Conservation (phyloP, 352 stramenopile genomes). For the Globisporangium heterothallicum region DNA sequence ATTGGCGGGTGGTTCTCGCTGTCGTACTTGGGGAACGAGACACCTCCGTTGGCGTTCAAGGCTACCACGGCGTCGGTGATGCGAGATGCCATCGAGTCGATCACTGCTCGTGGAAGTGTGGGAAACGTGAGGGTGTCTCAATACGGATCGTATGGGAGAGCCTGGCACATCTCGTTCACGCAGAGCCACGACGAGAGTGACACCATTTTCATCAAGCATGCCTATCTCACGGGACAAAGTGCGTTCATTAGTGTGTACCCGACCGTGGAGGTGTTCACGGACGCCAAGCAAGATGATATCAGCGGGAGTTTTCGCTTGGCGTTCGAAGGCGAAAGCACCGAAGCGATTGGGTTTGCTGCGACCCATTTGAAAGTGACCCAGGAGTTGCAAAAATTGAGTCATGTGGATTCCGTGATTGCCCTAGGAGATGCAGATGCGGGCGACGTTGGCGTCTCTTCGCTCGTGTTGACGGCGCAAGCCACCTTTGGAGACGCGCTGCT, state of each 20-base stretch:
- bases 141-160: constrained; percentile 61
- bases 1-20: constrained; percentile 90
- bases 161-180: constrained; percentile 92
- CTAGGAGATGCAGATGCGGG: constrained; percentile 33
- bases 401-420: constrained; percentile 54
- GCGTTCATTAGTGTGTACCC: constrained; percentile 65
- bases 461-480: constrained; percentile 44
- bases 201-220: constrained; percentile 70
- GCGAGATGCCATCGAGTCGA: constrained; percentile 81
- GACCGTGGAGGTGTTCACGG: constrained; percentile 53
- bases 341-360: constrained; percentile 48
- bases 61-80: constrained; percentile 80
- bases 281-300: constrained; percentile 54
- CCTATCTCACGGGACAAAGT: constrained; percentile 64
- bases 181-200: constrained; percentile 51
- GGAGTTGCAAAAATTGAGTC: constrained; percentile 60
- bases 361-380: constrained; percentile 69
- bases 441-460: constrained; percentile 53
- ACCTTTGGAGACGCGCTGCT: constrained; percentile 24
- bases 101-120: constrained; percentile 79
- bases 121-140: constrained; percentile 74
- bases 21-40: constrained; percentile 82
- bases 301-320: constrained; percentile 52
- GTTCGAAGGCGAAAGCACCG: constrained; percentile 46
- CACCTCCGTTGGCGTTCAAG: constrained; percentile 51